Base-by-base conservation (phyloP, 2,329 filamentous ascomycete species). In the Aureobasidium sp. region DNA sequence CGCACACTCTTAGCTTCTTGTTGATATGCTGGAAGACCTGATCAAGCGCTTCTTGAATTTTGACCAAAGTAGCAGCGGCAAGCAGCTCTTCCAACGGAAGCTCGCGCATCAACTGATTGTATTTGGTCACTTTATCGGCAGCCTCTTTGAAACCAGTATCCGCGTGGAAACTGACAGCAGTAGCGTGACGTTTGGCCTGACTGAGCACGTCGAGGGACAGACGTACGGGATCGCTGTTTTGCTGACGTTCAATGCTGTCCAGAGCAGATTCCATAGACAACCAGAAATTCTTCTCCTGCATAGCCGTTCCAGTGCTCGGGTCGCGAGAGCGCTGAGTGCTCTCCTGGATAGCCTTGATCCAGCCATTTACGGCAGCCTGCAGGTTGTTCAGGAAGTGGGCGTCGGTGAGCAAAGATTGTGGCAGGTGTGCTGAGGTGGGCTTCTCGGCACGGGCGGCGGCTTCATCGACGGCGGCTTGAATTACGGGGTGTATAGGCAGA, bases 231-330 rank as follows among this genome's bases (percentile, higher is more conserved):
- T 96, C 90, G 66, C 92, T 91, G 64, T 87, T 82, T 61, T 99
- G 82, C 74, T 97, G 93, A 44, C 82, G 84, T 73, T 97, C 93
- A 63, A 99, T 96, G 32, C 88, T 88, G 73, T 97, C 92, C 65
- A 99, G 77, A 5, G 92, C 90, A 16, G 88, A 89, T 75, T 99
- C 95, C 89, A 99, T 96, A 2, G 91, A 95, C 55, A 99, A 76
- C 94, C 94, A 99, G 72, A 99, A 99, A 74, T 97, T 97, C 74
- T 99, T 96, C 75, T 99, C 94, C 74, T 97, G 94, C 61, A 90
- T 93, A 37, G 94, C 94, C 27, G 91, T 96, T 36, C 86, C 82
- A 66, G 83, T 81, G 73, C 87, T 72, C 0, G 90, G 86, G 68
- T 99, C 94, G 70, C 91, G 86, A 44, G 91, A 90, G 79, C 96